A percentile compares a stretch with the other conserved stretches of the same genome.
Conservation (phyloP, 352 stramenopile genomes). For the Aphanomyces stellatus region DNA sequence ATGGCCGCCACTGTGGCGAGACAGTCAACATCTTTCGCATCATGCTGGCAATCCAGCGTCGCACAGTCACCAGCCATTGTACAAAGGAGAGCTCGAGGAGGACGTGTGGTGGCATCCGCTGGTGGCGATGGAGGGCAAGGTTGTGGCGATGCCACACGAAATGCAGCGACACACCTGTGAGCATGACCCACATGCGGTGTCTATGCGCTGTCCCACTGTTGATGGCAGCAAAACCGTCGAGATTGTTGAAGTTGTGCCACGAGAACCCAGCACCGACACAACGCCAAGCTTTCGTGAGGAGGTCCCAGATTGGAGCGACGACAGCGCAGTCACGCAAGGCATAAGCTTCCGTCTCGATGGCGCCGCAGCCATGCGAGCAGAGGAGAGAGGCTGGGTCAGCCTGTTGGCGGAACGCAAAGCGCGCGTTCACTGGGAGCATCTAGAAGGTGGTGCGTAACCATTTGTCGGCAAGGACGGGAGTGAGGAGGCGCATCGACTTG, state of each 20-base stretch:
- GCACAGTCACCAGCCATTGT: neutral
- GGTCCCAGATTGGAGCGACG: neutral
- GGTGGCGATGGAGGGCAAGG: neutral
- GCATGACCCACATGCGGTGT: neutral
- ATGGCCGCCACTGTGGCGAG: neutral
- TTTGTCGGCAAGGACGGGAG: neutral
- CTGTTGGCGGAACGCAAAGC: neutral
- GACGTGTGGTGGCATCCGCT: neutral
- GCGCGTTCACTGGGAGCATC: neutral
- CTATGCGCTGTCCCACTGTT: neutral
- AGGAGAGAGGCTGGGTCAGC: neutral
- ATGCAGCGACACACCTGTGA: neutral
- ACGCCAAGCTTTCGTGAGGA: neutral
- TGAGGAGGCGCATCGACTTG: neutral
- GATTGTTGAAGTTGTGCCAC: neutral
- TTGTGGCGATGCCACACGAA: neutral
- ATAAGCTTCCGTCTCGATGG: neutral
- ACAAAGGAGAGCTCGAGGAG: neutral
- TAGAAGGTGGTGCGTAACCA: neutral
- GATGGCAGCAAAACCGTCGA: neutral
- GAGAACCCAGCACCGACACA: neutral
- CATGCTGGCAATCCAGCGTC: slow-evolving; percentile 8
- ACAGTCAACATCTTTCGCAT: neutral
- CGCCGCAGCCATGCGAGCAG: neutral
- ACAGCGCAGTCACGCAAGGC: neutral